These are phyloP conservation scores for Tubosaeta sp. DNA, from an alignment of 768 basidiomycete species.

Conservation along the genomic window DNA sequence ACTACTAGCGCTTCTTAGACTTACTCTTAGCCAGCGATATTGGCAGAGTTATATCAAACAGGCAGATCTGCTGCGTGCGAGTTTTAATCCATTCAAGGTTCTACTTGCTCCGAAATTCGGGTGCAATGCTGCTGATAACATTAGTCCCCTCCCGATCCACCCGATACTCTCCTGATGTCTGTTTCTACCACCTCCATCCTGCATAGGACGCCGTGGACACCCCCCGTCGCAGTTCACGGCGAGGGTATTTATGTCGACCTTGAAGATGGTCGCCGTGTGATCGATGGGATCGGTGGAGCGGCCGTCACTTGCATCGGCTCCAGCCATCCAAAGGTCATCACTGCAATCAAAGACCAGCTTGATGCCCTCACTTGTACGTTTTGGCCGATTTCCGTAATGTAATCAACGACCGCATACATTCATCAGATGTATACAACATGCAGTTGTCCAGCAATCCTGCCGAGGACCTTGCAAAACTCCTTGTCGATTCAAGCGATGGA, in stretches of 20 bases:
- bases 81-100: background rate
- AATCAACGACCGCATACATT: background rate
- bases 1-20: too few species aligned
- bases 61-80: background rate
- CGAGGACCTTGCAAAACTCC: constrained; percentile 65
- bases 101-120: background rate
- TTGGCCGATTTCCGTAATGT: background rate
- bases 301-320: constrained; percentile 79
- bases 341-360: constrained; percentile 75
- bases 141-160: background rate
- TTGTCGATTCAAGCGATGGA: constrained; percentile 64
- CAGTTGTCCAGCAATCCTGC: constrained; percentile 79
- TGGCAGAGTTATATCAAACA: too few species aligned
- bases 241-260: constrained; percentile 71
- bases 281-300: constrained; percentile 84
- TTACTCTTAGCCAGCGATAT: too few species aligned
- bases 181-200: constrained; percentile 40
- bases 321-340: constrained; percentile 63
- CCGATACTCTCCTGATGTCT: constrained; percentile 7
- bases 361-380: constrained; percentile 72
- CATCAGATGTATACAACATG: constrained; percentile 80
- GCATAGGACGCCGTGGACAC: constrained; percentile 70
- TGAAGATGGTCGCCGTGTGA: constrained; percentile 60
- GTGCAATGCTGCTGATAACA: background rate
- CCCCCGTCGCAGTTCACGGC: constrained; percentile 61